Base-by-base conservation (phyloP, 805 yeast genomes). In the Teunomyces cretensis region DNA sequence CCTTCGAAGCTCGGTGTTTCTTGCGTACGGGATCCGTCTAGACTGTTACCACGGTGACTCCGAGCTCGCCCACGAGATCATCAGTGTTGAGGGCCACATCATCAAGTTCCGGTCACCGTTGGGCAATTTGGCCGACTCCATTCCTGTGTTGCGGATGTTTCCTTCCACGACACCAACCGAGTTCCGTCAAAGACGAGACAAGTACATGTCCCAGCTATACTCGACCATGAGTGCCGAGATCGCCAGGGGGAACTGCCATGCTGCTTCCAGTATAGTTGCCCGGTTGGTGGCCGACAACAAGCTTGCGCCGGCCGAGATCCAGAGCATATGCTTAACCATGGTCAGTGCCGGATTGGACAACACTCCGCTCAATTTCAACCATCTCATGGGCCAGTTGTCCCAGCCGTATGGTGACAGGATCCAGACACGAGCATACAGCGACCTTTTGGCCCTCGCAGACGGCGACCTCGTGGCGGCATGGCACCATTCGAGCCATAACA, bases 271-370 rank as follows among this genome's bases (percentile, higher is more conserved):
- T 33, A 56, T 75, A 15, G 62, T 68, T n/a, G 37, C 16, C 12
- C 52, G 52, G 32, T 52, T 61, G 1, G 43, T n/a, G 51, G 12
- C 24, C 16, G 14, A 15, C 6, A 17, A 32, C n/a, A 32, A 27
- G 24, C 41, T 50, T 6, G 61, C 64, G 7, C 55, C 50, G 2
- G 61, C 61, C 7, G 88, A 84, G 54, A 57, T 81, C 40, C 68
- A 70, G 37, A 79, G 87, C 37, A 72, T 83, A 5, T 85, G 91
- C 56, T 65, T 86, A 33, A 83, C 91, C 0, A 80, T 85, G 84
- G 83, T 86, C 0, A 83, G 89, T 52, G 94, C 91, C 7, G 94
- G 94, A 0, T 64, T 86, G 17, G 92, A 86, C 57, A 86, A 86
- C 50, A 78, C 84, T 0, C 83, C 89, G 0, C 68, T 84, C 27